phyloP scores from a whole-genome alignment of 2,329 filamentous ascomycete species.

The Taxawa tesnikishii region DNA sequence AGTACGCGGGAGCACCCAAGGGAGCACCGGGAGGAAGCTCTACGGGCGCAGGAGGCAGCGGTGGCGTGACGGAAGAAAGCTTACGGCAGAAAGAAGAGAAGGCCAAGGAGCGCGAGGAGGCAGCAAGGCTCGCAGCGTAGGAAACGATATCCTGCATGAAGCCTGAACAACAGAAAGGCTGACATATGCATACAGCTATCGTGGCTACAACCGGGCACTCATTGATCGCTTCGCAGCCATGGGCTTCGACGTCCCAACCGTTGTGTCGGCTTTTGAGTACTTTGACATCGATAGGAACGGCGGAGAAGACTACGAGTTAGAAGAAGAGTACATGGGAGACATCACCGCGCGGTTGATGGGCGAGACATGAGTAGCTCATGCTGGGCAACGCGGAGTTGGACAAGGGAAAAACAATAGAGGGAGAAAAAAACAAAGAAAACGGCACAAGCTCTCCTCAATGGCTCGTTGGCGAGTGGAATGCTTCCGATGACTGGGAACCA shows the following conservation, averaged over 20 bases:
- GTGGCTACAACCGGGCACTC: conserved; percentile 74
- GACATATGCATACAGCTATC: conserved; percentile 45
- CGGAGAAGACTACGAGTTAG: conserved; percentile 73
- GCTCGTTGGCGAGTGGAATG: too few relatives aligned
- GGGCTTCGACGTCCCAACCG: conserved; percentile 81
- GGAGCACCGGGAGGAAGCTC: conserved; percentile 36
- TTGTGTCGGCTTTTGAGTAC: conserved; percentile 71
- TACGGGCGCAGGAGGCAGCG: conserved; percentile 19
- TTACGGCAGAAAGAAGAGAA: conserved; percentile 42
- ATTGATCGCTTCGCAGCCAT: conserved; percentile 77
- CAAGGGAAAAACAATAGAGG: too few relatives aligned
- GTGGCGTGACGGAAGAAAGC: conserved; percentile 39
- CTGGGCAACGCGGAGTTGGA: too few relatives aligned
- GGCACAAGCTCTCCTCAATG: too few relatives aligned
- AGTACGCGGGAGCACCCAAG: conserved; percentile 65
- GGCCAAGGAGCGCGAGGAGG: conserved; percentile 44
- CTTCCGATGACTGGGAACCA: too few relatives aligned
- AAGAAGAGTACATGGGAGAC: conserved; percentile 81
- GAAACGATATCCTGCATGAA: conserved; percentile 14
- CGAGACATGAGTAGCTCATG: too few relatives aligned
- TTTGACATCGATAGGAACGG: conserved; percentile 69
- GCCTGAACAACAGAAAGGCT: background rate
- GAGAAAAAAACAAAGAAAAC: too few relatives aligned
- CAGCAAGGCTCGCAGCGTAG: conserved; percentile 42
- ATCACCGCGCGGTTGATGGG: conserved; percentile 76